Percentiles rank a stretch among this genome's conserved stretches.
Evolutionary conservation across 805 yeast genomes (phyloP).

Genomic region (Clavispora vitiphila): DNA sequence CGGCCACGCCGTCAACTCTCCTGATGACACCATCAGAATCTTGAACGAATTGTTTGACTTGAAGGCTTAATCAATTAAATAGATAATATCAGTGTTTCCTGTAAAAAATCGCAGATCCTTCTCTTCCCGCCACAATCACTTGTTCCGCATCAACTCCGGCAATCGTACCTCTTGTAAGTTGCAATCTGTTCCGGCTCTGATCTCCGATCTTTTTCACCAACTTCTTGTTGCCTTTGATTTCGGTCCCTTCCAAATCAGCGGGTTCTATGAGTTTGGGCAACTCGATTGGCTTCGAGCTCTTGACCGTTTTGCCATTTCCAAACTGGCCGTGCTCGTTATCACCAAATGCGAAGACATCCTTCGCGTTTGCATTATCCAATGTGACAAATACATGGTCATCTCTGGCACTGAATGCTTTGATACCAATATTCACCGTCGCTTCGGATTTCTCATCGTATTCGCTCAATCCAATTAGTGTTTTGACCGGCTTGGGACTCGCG

Average conservation of each 20-base stretch:
- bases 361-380: slow-evolving; percentile 41
- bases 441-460: slow-evolving; percentile 12
- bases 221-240: slow-evolving; percentile 14
- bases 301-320: slow-evolving; percentile 73
- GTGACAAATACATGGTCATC: slow-evolving; percentile 60
- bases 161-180: slow-evolving; percentile 27
- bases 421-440: slow-evolving; percentile 7
- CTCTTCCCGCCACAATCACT: slow-evolving; percentile 56
- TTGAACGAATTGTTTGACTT: slow-evolving; percentile 75
- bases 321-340: slow-evolving; percentile 77
- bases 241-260: slow-evolving; percentile 19
- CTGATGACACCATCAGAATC: slow-evolving; percentile 83
- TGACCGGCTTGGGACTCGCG: slow-evolving; percentile 56
- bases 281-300: slow-evolving; percentile 48
- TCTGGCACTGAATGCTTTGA: slow-evolving; percentile 53
- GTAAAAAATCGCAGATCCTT: slow-evolving; percentile 61
- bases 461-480: slow-evolving; percentile 12
- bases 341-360: slow-evolving; percentile 78
- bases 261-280: slow-evolving; percentile 62
- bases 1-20: slow-evolving; percentile 89
- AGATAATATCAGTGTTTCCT: slow-evolving; percentile 16
- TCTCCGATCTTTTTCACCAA: slow-evolving; percentile 27
- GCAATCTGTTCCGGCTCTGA: slow-evolving; percentile 42
- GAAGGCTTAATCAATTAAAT: slow-evolving; percentile 17
- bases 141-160: slow-evolving; percentile 41